phyloP scores from a whole-genome alignment of 768 basidiomycete species.

The Mycena capillaripes region DNA sequence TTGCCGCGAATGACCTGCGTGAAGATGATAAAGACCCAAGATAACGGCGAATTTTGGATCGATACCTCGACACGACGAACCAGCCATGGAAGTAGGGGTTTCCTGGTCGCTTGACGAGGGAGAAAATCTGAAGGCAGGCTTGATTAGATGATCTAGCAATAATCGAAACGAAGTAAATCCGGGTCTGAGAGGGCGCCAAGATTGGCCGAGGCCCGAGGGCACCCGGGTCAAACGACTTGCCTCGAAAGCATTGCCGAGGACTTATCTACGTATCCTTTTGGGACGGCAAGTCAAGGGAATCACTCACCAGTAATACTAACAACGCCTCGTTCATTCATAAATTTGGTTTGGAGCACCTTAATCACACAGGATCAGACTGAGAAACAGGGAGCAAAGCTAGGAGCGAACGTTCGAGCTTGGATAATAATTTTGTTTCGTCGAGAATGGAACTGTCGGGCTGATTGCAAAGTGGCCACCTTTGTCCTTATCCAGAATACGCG shows the following conservation, averaged over 20 bases:
- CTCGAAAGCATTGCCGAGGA: not conserved
- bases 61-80: constrained; percentile 82
- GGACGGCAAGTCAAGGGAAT: not conserved
- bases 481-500: constrained; percentile 89
- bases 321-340: constrained; percentile 90
- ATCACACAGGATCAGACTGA: not conserved
- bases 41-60: not conserved
- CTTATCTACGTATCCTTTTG: not conserved
- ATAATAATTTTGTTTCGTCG: constrained; percentile 86
- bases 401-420: constrained; percentile 81
- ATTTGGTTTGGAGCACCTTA: constrained; percentile 91
- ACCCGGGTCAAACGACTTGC: not conserved
- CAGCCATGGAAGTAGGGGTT: constrained; percentile 87
- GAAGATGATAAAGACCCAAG: constrained; percentile 23
- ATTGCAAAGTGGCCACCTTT: constrained; percentile 96
- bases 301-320: constrained; percentile 81
- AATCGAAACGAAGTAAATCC: not conserved
- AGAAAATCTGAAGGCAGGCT: constrained; percentile 79
- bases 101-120: constrained; percentile 71
- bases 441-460: constrained; percentile 76
- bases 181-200: not conserved
- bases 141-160: constrained; percentile 15
- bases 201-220: constrained; percentile 16
- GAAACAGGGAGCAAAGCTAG: not conserved
- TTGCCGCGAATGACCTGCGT: constrained; percentile 87